Evolutionary conservation across 78 protist species (phyloP).

Genomic region (Dictyostelium capitatum): DNA sequence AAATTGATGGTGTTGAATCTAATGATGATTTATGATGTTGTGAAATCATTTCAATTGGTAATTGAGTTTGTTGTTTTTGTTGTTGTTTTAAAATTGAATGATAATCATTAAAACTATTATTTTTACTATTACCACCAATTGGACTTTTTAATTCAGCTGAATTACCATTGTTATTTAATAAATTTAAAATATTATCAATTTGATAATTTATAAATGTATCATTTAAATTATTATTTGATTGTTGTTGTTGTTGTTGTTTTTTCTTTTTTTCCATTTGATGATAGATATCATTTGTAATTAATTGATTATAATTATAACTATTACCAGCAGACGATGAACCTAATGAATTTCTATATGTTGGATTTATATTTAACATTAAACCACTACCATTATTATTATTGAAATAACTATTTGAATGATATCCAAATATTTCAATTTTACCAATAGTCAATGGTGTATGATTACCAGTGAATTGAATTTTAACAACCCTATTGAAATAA

Average conservation of each 20-base stretch:
- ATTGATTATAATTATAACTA: neutral
- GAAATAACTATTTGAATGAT: conserved; percentile 25
- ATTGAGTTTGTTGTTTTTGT: conserved; percentile 34
- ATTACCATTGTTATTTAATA: neutral
- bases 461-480: conserved; percentile 29
- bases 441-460: conserved; percentile 54
- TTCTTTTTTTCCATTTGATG: conserved; percentile 19
- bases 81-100: neutral
- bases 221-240: conserved; percentile 2
- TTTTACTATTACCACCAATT: neutral
- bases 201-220: conserved; percentile 36
- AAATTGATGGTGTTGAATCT: neutral
- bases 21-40: neutral
- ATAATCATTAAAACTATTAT: conserved; percentile 4
- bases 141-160: neutral
- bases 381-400: neutral
- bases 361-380: conserved; percentile 18
- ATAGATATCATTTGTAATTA: conserved; percentile 6
- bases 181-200: conserved; percentile 23
- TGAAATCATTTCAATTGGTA: neutral
- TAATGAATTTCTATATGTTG: conserved; percentile 44
- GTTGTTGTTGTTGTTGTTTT: conserved; percentile 18
- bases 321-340: neutral
- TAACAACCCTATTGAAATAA: conserved; percentile 37
- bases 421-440: conserved; percentile 63